Conservation (phyloP, 148 eudicot genomes). For the Rhododendron ferrugineum region DNA sequence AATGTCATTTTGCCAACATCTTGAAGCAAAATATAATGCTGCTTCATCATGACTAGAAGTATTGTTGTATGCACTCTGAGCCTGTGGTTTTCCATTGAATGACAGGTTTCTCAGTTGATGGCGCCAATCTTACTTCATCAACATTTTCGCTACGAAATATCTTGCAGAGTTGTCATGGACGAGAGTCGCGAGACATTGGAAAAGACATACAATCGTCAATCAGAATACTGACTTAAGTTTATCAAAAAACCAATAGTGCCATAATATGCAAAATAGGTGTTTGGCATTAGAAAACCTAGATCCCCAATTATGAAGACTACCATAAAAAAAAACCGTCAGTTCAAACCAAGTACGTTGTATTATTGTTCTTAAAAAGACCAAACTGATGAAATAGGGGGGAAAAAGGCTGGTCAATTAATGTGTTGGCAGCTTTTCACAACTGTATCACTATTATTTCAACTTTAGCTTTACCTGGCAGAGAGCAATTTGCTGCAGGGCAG, state of each 20-base stretch:
- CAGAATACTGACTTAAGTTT: background rate
- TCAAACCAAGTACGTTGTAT: background rate
- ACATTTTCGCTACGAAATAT: background rate
- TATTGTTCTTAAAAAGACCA: background rate
- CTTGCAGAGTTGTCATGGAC: background rate
- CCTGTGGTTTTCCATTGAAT: background rate
- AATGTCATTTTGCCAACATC: background rate
- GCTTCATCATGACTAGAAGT: background rate
- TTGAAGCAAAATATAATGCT: background rate
- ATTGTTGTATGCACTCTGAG: background rate
- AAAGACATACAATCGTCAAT: background rate
- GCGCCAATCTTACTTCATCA: background rate
- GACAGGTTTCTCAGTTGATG: background rate
- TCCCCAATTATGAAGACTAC: background rate
- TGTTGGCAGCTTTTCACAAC: background rate
- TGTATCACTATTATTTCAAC: background rate
- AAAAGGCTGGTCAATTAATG: background rate
- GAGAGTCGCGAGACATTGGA: background rate
- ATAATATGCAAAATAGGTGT: background rate
- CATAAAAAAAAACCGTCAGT: background rate
- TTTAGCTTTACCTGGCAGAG: constrained; percentile 30
- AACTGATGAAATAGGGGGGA: background rate
- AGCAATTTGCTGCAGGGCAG: constrained; percentile 36
- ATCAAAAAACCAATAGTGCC: background rate
- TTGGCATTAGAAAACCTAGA: background rate